Evolutionary conservation across 1,139 yeast genomes (phyloP), one percentile per base, ranked within the genome.

Genomic region (Suhomyces chickasaworum): DNA sequence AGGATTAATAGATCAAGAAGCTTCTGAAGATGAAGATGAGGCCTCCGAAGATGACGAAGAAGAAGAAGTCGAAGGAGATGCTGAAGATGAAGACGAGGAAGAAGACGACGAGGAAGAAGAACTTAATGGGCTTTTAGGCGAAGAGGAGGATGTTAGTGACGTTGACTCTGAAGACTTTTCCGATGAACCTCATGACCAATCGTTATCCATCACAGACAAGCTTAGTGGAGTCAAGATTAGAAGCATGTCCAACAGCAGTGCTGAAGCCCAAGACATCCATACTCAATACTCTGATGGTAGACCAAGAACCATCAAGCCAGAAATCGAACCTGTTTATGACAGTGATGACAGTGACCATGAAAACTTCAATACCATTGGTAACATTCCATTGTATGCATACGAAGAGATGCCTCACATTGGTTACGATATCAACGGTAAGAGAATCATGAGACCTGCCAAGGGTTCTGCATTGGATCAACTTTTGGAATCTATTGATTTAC

Each of bases 371-470:
- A 89, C 98, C 6, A 88, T 93, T 55, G 99, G 99, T 38, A 88
- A 93, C 63, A 80, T 93, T 48, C 98, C 99, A 42, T 63, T 93
- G 30, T 81, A 93, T 18, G 97, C 97, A 1, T 93, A 93, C 64
- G 99, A 93, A 45, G 96, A 90, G 65, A 87, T 87, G 85, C 99
- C 99, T 1, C 99, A 95, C 64, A 84, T 93, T 54, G 99, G 99
- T 46, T 93, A 93, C 67, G 95, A 90, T 65, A 90, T 93, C 60
- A 95, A 95, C 65, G 99, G 99, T 61, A 91, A 90, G 65, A 82
- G 99, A 61, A 90, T 93, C 59, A 91, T 95, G 98, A 82, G 99
- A 67, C 99, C 99, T 10, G 99, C 98, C 13, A 87, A 89, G 61
- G 97, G 97, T 7, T 84, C 95, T 47, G 99, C 99, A 1, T 77